Conservation (phyloP, 2,329 filamentous ascomycete species). For the Aquanectria penicillioides region DNA sequence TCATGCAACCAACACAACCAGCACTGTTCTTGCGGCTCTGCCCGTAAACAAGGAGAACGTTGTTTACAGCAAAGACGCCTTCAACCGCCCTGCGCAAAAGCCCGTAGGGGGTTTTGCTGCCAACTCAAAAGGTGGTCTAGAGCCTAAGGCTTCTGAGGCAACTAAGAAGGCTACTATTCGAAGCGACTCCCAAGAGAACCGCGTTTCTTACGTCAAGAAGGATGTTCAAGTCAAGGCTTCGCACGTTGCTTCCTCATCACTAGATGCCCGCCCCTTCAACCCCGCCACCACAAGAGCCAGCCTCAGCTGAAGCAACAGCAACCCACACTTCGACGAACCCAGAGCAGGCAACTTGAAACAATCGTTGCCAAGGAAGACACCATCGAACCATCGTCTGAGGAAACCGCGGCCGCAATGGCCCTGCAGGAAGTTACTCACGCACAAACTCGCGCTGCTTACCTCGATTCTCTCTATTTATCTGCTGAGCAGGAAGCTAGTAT, state of each 20-base stretch:
- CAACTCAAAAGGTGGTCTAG: slow-evolving; percentile 36
- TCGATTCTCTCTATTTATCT: slow-evolving; percentile 40
- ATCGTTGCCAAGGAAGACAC: slow-evolving; percentile 30
- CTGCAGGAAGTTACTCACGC: slow-evolving; percentile 33
- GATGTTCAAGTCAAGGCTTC: slow-evolving; percentile 32
- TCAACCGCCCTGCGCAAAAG: slow-evolving; percentile 52
- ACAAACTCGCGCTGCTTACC: slow-evolving; percentile 40
- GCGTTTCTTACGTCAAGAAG: slow-evolving; percentile 30
- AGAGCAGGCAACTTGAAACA: slow-evolving; percentile 54
- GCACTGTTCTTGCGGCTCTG: slow-evolving; percentile 37
- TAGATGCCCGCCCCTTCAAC: slow-evolving; percentile 45
- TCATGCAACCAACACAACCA: slow-evolving; percentile 36
- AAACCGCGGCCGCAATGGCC: slow-evolving; percentile 15
- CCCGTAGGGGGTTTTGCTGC: slow-evolving; percentile 29
- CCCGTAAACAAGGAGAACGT: slow-evolving; percentile 58
- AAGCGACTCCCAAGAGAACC: slow-evolving; percentile 24
- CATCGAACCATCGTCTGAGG: slow-evolving; percentile 19
- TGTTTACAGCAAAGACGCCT: slow-evolving; percentile 46
- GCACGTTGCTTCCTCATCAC: slow-evolving; percentile 19
- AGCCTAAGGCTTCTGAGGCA: slow-evolving; percentile 38
- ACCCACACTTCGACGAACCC: slow-evolving; percentile 53
- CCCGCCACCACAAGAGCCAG: slow-evolving; percentile 65
- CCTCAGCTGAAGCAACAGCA: slow-evolving; percentile 59
- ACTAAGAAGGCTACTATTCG: slow-evolving; percentile 37
- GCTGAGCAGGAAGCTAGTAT: slow-evolving; percentile 38